Evolutionary conservation across 2,329 filamentous ascomycete species (phyloP).

Genomic region (Apiospora pterosperma): DNA sequence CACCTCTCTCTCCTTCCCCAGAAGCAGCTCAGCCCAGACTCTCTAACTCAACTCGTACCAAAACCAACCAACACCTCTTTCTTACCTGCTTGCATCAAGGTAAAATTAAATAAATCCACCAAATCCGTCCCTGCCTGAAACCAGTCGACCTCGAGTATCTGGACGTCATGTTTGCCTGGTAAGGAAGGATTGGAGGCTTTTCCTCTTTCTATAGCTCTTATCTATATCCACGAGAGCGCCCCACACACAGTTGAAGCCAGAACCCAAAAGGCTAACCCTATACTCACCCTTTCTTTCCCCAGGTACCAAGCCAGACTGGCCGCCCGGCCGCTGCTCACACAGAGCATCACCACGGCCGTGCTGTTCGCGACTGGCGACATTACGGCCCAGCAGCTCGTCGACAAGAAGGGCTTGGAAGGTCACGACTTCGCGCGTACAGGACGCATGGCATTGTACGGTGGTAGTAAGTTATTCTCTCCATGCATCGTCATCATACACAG

Average conservation of each 20-base stretch:
- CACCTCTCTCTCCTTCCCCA: neutral
- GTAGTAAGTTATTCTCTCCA: conserved; percentile 48
- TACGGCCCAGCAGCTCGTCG: conserved; percentile 86
- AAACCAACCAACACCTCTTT: neutral
- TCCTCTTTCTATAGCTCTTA: neutral
- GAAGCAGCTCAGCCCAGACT: neutral
- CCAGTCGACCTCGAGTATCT: neutral
- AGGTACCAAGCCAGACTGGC: conserved; percentile 88
- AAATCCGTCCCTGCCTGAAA: neutral
- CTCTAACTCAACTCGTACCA: too few relatives aligned
- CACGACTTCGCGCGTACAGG: conserved; percentile 72
- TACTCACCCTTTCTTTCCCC: too few relatives aligned
- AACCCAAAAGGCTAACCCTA: neutral
- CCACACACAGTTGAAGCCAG: neutral
- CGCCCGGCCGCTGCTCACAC: conserved; percentile 80
- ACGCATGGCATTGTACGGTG: conserved; percentile 79
- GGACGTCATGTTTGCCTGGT: neutral
- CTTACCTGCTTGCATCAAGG: neutral
- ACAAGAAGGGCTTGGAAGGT: conserved; percentile 71
- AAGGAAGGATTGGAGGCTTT: neutral
- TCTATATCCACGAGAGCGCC: neutral
- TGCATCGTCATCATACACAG: conserved; percentile 7
- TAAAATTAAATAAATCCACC: neutral
- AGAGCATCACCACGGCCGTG: conserved; percentile 84
- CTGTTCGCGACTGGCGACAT: conserved; percentile 91